Base-by-base conservation (phyloP, 129 eudicot genomes). In the Kitagawia praeruptora region DNA sequence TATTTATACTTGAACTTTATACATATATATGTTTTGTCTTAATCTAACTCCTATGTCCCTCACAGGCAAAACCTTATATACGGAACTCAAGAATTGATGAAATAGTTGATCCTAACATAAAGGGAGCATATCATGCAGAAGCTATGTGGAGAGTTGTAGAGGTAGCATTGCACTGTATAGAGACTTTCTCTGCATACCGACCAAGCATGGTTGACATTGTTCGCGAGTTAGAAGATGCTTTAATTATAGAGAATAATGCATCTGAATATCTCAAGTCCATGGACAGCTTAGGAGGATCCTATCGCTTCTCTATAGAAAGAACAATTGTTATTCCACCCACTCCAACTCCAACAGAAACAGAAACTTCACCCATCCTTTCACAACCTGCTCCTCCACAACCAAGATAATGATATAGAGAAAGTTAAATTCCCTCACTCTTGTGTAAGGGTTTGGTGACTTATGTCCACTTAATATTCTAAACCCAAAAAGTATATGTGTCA, bases 131-230 rank as follows among this genome's bases (percentile, higher is more conserved):
- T 81, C 97, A 92, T 61, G 89, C 89, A 37, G 97, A 92, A 77
- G 97, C 97, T 56, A 85, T 92, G 96, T 92, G 96, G 96, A 88
- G 97, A 80, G 93, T 92, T 67, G 89, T 92, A 81, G 97, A 92
- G 87, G 96, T 92, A 42, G 93, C 96, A 80, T 75, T 92, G 79
- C 93, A 93, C 75, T 92, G 97, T 70, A 87, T 83, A n/a, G 97
- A 92, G 84, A 87, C 93, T 28, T 92, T 85, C 85, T 90, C 93
- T 40, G 96, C 93, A 51, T 87, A 92, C 70, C 79, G 96, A 64
- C 97, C 97, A 9, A 86, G 90, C 82, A 92, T 92, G 97, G 83
- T 76, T 3, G 97, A 92, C 82, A 90, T 92, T 87, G 97, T 90
- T 34, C 89, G 96, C 18, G 97, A 92, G 85, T 88, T 92, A 8